Percentiles rank a stretch among this genome's conserved stretches.
phyloP scores from a whole-genome alignment of 2,329 filamentous ascomycete species.

The Colletotrichum limetticola region DNA sequence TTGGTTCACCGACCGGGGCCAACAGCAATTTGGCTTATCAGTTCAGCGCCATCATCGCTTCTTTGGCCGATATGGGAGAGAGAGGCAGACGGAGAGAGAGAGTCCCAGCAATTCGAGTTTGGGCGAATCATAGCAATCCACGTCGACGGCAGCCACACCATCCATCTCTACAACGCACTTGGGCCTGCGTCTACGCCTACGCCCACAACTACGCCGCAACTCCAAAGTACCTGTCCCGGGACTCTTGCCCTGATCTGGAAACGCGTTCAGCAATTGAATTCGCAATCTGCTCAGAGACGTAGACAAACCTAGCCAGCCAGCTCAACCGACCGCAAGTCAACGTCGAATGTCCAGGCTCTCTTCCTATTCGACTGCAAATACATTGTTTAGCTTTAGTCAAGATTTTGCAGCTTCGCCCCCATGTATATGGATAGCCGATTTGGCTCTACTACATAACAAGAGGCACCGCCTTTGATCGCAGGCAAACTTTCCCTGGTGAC shows the following conservation, averaged over 20 bases:
- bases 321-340: not conserved
- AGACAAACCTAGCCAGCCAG: constrained; percentile 1
- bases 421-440: not conserved
- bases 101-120: constrained; percentile 25
- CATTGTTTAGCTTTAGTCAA: not conserved
- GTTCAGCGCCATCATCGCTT: constrained; percentile 29
- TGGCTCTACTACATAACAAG: not conserved
- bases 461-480: not conserved
- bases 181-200: constrained; percentile 18
- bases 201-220: constrained; percentile 14
- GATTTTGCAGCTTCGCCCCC: not conserved
- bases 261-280: constrained; percentile 11
- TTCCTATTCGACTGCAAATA: not conserved
- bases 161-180: constrained; percentile 7
- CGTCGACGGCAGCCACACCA: constrained; percentile 36
- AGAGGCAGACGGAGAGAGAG: not conserved
- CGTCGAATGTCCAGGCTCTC: not conserved
- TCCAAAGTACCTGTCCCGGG: not conserved
- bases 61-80: constrained; percentile 11
- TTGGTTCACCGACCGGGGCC: constrained; percentile 23
- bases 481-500: not conserved
- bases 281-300: not conserved
- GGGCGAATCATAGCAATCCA: constrained; percentile 37
- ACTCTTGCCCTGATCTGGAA: constrained; percentile 9
- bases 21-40: constrained; percentile 36